Evolutionary conservation across 352 stramenopile genomes (phyloP), one percentile per base, ranked within the genome.

Genomic region (Phytophthora capsici): DNA sequence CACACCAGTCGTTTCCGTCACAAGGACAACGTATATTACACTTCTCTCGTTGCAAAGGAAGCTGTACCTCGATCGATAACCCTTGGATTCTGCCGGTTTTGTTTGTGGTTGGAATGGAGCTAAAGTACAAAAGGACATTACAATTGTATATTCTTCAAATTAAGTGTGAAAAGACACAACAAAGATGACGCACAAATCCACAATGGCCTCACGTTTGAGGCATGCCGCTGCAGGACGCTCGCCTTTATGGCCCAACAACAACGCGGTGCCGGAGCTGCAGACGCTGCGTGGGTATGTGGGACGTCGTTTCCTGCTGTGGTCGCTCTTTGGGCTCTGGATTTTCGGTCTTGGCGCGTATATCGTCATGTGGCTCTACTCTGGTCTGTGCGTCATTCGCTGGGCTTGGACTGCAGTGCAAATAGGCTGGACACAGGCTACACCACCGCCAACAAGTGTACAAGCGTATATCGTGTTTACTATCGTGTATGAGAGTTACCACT

Each of bases 401-500:
- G 20, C 25, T 8, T 47, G 34, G 55, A 63, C 43, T 6, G 49
- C 49, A 37, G 12, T 64, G 36, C 52, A 51, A 36, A 66, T n/a
- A 7, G 30, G 46, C 2, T 65, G 62, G 55, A 20, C 46, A 2
- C 28, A 34, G 9, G 54, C 48, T 25, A 64, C 54, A 19, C 43
- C 17, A 34, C 61, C 44, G 6, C 72, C 47, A 17, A 59, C 38
- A 19, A 53, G 6, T 32, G 65, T 75, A 19, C 34, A 68, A n/a
- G 30, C 55, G 2, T 88, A 79, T 54, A 19, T 83, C 13, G 44
- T 52, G 10, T 61, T 65, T 44, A 75, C 86, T 14, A 51, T 30
- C 36, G 37, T 82, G 8, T 90, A 87, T 51, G 75, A 80, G 48
- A 63, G 68, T 40, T 84, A 84, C 50, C 73, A 79, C 51, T 62